Base-by-base conservation (phyloP, 257 asterid genomes). In the Penstemon newberryi region DNA sequence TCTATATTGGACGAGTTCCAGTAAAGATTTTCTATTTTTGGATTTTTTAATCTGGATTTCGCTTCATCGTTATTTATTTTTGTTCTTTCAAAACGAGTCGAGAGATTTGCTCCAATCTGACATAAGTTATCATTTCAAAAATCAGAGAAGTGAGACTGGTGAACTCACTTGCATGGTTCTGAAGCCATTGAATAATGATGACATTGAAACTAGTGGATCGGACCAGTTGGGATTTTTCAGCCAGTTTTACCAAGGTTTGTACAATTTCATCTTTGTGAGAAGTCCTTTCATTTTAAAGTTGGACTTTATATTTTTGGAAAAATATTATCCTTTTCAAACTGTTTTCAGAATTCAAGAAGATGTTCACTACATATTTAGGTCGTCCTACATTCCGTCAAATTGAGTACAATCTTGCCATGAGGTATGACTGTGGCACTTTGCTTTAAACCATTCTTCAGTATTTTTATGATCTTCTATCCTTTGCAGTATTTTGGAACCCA, bases 351-450 rank as follows among this genome's bases (percentile, higher is more conserved):
- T 94, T 84, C 82, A 80, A 82, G 85, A 70, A 78, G 75, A 86
- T 78, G 66, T 94, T 91, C 60, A 75, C 75, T 4, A 80, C 78
- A 69, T 78, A 71, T 67, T 73, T 94, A 70, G 70, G 76, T 65
- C 78, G 82, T 54, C 33, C 33, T 25, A 57, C 78, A 74, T 94
- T 88, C 74, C 82, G 84, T 25, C 63, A 70, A 73, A 94, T 94
- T 96, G 95, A 94, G 13, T 87, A 79, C 87, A 94, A 87, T 87
- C 97, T 94, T 74, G 97, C 97, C 13, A 83, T 94, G 97, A 85
- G 98, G 98, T 87, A 69, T 74, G 85, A 25, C 33, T 51, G 40
- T 38, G 12, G 3, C 18, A n/a, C 11, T 66, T 62, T 53, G 53
- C 50, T 54, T 67, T 62, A 38, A 60, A 65, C 52, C 65, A 11